Percentiles rank a stretch among this genome's conserved stretches.
These are phyloP conservation scores for Breviolum minutum DNA, from an alignment of 73 alveolate genomes.

Conservation along the genomic window DNA sequence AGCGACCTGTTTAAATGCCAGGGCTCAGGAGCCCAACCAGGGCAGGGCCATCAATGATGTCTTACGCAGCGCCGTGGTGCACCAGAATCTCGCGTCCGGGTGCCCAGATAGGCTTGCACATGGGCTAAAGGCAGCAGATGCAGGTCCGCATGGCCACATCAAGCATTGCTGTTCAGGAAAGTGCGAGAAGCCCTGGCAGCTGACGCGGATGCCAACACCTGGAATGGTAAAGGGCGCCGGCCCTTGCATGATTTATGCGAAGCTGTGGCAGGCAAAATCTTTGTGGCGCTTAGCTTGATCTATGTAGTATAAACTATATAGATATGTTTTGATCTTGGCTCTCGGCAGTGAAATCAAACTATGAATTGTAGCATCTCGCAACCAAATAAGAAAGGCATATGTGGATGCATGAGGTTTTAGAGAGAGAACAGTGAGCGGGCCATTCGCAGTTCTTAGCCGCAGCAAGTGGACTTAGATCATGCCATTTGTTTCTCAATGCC, in stretches of 20 bases:
- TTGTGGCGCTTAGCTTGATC: no score
- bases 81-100: conserved; percentile 18
- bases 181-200: conserved; percentile 1
- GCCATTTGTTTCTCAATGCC: not conserved
- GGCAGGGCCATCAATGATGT: conserved; percentile 31
- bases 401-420: not conserved
- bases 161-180: not conserved
- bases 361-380: not conserved
- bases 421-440: not conserved
- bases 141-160: not conserved
- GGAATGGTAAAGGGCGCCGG: conserved; percentile 81
- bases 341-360: no score
- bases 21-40: conserved; percentile 92
- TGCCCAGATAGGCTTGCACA: not conserved
- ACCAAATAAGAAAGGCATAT: not conserved
- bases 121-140: not conserved
- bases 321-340: no score
- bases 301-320: no score
- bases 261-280: conserved; percentile 50
- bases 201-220: conserved; percentile 69
- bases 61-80: conserved; percentile 44
- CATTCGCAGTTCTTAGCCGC: no score
- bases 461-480: no score
- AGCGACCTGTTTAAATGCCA: not conserved
- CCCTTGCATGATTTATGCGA: conserved; percentile 76